Evolutionary conservation across 2,329 filamentous ascomycete genomes (phyloP).

Genomic region (Colletotrichum truncatum): DNA sequence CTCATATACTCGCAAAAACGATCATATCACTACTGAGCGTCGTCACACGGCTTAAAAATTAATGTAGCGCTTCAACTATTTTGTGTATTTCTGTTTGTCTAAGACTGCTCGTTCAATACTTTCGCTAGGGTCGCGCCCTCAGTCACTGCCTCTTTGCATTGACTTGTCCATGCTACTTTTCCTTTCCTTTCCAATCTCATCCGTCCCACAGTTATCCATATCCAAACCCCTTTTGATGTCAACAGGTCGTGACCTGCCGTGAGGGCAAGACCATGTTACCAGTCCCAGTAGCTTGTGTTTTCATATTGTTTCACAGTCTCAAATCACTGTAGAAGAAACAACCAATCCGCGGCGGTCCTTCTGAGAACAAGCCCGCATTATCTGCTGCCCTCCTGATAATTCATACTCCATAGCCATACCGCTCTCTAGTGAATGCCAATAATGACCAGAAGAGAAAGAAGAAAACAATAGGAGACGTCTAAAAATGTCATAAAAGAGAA

Average conservation of each 20-base stretch:
- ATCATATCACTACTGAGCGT: no score
- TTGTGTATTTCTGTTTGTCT: conserved; percentile 26
- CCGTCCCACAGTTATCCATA: not conserved
- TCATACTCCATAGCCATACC: conserved; percentile 15
- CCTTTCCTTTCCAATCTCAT: conserved; percentile 21
- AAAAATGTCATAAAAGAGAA: conserved; percentile 28
- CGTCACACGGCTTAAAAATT: no score
- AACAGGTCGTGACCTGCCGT: not conserved
- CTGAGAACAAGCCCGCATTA: conserved; percentile 1
- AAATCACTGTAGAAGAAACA: conserved; percentile 8
- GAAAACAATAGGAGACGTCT: conserved; percentile 29
- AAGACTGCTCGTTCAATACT: conserved; percentile 12
- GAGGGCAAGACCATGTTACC: not conserved
- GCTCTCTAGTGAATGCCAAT: conserved; percentile 24
- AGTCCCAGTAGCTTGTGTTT: conserved; percentile 8
- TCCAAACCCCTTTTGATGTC: not conserved
- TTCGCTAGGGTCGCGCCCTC: conserved; percentile 1
- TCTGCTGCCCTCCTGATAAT: not conserved
- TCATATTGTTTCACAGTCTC: not conserved
- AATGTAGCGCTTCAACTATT: not conserved
- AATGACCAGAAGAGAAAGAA: conserved; percentile 23
- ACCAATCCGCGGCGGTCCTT: conserved; percentile 7
- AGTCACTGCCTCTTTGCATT: not conserved
- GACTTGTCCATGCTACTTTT: conserved; percentile 7
- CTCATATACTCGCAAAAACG: no score